Conservation (phyloP, 2,329 filamentous ascomycete genomes). For the Graphilbum ipis-grandicollis region DNA sequence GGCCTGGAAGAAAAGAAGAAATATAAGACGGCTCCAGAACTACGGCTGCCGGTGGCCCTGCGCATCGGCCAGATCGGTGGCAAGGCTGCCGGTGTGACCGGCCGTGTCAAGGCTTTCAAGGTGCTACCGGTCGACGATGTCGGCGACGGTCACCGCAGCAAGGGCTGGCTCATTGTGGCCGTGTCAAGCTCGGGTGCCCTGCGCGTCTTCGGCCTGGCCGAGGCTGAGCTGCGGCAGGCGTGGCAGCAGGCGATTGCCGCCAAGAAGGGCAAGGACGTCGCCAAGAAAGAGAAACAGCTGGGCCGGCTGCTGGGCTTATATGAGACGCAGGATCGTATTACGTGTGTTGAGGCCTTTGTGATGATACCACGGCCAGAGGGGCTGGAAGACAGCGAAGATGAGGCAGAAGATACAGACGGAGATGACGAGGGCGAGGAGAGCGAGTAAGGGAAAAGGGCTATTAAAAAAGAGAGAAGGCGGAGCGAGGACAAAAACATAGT, state of each 20-base stretch:
- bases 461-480: no score
- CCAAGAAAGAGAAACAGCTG: conserved; percentile 19
- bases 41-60: conserved; percentile 36
- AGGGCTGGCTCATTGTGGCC: conserved; percentile 42
- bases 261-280: conserved; percentile 6
- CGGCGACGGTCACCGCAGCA: conserved; percentile 17
- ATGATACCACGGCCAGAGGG: conserved; percentile 57
- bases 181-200: conserved; percentile 75
- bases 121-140: conserved; percentile 31
- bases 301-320: conserved; percentile 60
- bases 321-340: conserved; percentile 76
- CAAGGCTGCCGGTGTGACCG: conserved; percentile 43
- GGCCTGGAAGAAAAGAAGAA: no score
- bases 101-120: conserved; percentile 79
- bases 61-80: conserved; percentile 68
- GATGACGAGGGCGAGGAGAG: no score
- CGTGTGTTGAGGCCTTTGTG: conserved; percentile 69
- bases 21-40: neutral
- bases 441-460: no score
- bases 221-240: conserved; percentile 19
- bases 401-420: no score
- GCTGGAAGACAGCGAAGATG: conserved; percentile 32
- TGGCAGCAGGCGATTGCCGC: neutral
- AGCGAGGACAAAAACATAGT: no score
- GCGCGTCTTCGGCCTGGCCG: conserved; percentile 52